Conservation (phyloP, 306 rosid genomes). For the Gastrolobium bilobum region DNA sequence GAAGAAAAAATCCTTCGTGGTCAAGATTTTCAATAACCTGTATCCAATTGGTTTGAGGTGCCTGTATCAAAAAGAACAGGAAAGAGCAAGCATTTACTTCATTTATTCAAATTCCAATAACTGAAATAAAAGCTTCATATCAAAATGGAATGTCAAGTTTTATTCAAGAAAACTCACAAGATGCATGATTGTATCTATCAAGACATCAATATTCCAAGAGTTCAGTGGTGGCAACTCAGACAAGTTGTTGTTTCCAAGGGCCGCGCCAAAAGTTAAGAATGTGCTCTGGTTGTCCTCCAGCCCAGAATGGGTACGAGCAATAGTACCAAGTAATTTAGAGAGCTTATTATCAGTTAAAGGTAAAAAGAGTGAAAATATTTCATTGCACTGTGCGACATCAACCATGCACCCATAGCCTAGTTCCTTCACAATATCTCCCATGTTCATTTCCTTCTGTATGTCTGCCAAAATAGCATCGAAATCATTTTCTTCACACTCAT, state of each 20-base stretch:
- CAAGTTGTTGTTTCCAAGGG: constrained; percentile 70
- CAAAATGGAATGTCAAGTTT: background rate
- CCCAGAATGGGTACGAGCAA: constrained; percentile 80
- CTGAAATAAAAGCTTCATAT: constrained; percentile 23
- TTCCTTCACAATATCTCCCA: constrained; percentile 97
- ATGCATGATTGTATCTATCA: constrained; percentile 79
- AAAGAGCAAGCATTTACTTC: constrained; percentile 22
- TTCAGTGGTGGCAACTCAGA: constrained; percentile 76
- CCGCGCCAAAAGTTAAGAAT: constrained; percentile 73
- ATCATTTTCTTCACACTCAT: constrained; percentile 75
- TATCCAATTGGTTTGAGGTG: constrained; percentile 85
- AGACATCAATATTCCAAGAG: constrained; percentile 96
- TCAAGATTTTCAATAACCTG: constrained; percentile 87
- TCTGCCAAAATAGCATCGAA: constrained; percentile 95
- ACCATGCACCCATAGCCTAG: constrained; percentile 98
- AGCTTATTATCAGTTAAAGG: constrained; percentile 82
- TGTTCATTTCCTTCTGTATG: constrained; percentile 95
- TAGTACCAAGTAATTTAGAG: constrained; percentile 88
- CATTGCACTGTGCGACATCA: constrained; percentile 84
- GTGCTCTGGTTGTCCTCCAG: constrained; percentile 84
- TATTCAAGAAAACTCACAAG: constrained; percentile 66
- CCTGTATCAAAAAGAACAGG: constrained; percentile 65
- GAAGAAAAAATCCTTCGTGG: constrained; percentile 95
- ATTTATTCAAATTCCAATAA: constrained; percentile 17
- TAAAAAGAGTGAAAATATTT: constrained; percentile 86